phyloP scores from a whole-genome alignment of 1,284 basidiomycete species.

The Moniliophthora roreri region DNA sequence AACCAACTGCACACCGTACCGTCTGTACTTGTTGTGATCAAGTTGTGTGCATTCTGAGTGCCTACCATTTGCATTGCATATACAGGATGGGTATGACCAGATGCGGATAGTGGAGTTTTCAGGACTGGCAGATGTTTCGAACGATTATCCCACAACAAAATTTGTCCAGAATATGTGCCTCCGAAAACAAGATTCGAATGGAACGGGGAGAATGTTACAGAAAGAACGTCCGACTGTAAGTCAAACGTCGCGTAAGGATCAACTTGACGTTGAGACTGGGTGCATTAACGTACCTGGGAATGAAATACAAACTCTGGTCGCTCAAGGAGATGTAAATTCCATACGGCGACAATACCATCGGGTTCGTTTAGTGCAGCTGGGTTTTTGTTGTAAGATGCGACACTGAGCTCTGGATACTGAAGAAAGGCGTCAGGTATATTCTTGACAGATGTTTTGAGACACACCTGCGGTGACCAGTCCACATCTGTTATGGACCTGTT shows the following conservation, averaged over 20 bases:
- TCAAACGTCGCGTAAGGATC: constrained; percentile 16
- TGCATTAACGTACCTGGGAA: constrained; percentile 69
- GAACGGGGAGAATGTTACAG: constrained; percentile 95
- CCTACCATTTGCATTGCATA: constrained; percentile 98
- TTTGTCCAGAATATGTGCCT: constrained; percentile 97
- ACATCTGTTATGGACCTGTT: constrained; percentile 94
- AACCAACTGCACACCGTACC: constrained; percentile 97
- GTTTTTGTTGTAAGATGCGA: constrained; percentile 97
- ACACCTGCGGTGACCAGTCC: constrained; percentile 95
- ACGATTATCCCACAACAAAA: constrained; percentile 98
- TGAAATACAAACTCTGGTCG: constrained; percentile 98
- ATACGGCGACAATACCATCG: constrained; percentile 95
- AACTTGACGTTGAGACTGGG: neutral
- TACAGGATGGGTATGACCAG: constrained; percentile 97
- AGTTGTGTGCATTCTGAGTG: constrained; percentile 96
- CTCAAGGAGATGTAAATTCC: constrained; percentile 95
- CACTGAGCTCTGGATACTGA: constrained; percentile 93
- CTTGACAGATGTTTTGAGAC: constrained; percentile 16
- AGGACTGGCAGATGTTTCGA: constrained; percentile 94
- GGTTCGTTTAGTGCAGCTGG: constrained; percentile 89
- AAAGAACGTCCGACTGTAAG: constrained; percentile 90
- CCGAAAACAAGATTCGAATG: constrained; percentile 97
- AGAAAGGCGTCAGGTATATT: neutral
- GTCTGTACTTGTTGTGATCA: constrained; percentile 95
- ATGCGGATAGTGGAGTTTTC: constrained; percentile 93